phyloP scores from a whole-genome alignment of 768 basidiomycete species.

The Suillus subaureus region DNA sequence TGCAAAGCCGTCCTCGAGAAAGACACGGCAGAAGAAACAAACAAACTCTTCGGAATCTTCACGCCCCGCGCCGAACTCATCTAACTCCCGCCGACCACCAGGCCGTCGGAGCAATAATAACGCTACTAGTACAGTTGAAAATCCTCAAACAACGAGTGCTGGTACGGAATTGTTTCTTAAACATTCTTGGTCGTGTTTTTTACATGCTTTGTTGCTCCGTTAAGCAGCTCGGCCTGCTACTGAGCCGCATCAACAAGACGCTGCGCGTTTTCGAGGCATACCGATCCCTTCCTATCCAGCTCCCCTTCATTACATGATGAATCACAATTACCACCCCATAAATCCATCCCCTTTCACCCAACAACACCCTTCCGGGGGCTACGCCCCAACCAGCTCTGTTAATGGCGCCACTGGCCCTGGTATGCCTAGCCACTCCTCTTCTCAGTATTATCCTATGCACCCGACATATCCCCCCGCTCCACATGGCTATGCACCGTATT shows the following conservation, averaged over 20 bases:
- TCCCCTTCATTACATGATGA: conserved; percentile 63
- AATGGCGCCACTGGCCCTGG: conserved; percentile 44
- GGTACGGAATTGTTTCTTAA: conserved; percentile 18
- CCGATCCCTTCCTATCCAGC: conserved; percentile 58
- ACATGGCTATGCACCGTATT: conserved; percentile 57
- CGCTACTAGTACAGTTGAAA: conserved; percentile 17
- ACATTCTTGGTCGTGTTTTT: background rate
- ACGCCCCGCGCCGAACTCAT: conserved; percentile 20
- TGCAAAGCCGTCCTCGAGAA: conserved; percentile 43
- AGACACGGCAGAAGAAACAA: conserved; percentile 56
- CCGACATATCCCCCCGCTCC: conserved; percentile 48
- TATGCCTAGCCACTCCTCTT: conserved; percentile 40
- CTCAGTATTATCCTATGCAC: conserved; percentile 60
- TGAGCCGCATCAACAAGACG: conserved; percentile 23
- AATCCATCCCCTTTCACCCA: conserved; percentile 55
- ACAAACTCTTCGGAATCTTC: conserved; percentile 30
- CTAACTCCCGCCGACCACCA: conserved; percentile 28
- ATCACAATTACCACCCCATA: conserved; percentile 60
- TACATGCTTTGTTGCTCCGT: conserved; percentile 19
- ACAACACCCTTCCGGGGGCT: conserved; percentile 38
- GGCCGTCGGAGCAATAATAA: conserved; percentile 29
- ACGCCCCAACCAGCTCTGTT: conserved; percentile 32
- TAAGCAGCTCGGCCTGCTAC: conserved; percentile 20
- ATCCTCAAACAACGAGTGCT: conserved; percentile 14
- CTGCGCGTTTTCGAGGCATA: conserved; percentile 37